Evolutionary conservation across 1,284 basidiomycete species (phyloP).

Genomic region (Malassezia japonica): DNA sequence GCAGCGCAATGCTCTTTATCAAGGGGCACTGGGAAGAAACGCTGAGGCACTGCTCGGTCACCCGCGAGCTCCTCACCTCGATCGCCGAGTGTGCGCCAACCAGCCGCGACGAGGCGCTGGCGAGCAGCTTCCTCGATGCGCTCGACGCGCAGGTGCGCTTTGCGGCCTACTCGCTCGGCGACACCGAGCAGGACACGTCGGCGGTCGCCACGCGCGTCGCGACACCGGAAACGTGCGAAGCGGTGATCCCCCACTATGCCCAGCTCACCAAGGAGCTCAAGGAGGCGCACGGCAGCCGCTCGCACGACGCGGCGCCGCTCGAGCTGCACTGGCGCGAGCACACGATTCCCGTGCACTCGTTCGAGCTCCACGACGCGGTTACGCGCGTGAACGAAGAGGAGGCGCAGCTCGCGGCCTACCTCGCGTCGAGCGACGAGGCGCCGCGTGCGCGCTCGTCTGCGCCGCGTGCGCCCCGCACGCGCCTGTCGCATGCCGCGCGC

Average conservation of each 20-base stretch:
- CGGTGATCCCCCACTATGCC: conserved; percentile 61
- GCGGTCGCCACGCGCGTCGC: conserved; percentile 65
- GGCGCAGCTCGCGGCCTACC: conserved; percentile 25
- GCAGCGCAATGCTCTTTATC: conserved; percentile 51
- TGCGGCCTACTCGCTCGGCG: conserved; percentile 71
- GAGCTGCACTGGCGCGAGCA: conserved; percentile 70
- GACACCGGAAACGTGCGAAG: conserved; percentile 53
- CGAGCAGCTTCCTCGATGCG: conserved; percentile 71
- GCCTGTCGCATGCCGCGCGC: conserved; percentile 39
- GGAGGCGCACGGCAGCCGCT: conserved; percentile 46
- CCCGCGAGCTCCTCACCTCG: conserved; percentile 64
- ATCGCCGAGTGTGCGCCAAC: conserved; percentile 62
- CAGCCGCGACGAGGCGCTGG: conserved; percentile 82
- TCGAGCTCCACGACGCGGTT: conserved; percentile 80
- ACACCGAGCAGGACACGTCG: conserved; percentile 64
- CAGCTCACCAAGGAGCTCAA: conserved; percentile 55
- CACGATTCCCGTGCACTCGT: conserved; percentile 73
- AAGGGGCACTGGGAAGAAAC: conserved; percentile 62
- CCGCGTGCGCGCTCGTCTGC: not conserved
- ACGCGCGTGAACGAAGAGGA: conserved; percentile 73
- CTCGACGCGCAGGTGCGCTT: conserved; percentile 83
- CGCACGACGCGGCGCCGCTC: conserved; percentile 52
- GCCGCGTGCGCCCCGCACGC: conserved; percentile 16
- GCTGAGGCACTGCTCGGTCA: conserved; percentile 65
- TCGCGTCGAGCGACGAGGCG: not conserved